Evolutionary conservation across 1,139 yeast species (phyloP).

Genomic region (Barnettozyma hawaiiensis): DNA sequence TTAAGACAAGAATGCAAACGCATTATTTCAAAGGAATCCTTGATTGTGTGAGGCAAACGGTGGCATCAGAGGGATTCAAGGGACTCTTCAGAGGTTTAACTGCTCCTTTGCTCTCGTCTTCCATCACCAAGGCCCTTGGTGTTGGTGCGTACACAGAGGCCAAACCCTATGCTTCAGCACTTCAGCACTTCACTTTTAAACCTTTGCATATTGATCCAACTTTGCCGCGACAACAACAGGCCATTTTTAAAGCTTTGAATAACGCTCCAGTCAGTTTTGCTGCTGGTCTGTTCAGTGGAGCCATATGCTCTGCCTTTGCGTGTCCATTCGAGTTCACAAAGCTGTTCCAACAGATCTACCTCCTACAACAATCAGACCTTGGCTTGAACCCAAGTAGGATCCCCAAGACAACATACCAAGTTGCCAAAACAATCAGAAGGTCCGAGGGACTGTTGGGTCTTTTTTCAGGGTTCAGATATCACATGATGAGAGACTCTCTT

Average conservation of each 20-base stretch:
- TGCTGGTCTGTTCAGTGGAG: slow-evolving; percentile 67
- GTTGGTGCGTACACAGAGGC: slow-evolving; percentile 59
- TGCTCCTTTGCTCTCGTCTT: slow-evolving; percentile 65
- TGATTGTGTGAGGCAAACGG: slow-evolving; percentile 56
- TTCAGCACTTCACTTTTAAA: slow-evolving; percentile 17
- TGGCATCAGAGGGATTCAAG: slow-evolving; percentile 53
- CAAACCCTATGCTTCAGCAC: slow-evolving; percentile 44
- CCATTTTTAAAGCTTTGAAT: slow-evolving; percentile 32
- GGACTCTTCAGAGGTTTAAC: slow-evolving; percentile 76
- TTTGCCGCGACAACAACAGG: slow-evolving; percentile 8
- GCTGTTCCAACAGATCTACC: slow-evolving; percentile 67
- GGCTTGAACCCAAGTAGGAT: slow-evolving; percentile 22
- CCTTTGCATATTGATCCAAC: slow-evolving; percentile 14
- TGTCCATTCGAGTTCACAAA: slow-evolving; percentile 87
- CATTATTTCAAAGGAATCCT: slow-evolving; percentile 54
- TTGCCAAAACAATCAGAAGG: slow-evolving; percentile 46
- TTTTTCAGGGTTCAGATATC: slow-evolving; percentile 69
- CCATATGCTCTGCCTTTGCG: slow-evolving; percentile 58
- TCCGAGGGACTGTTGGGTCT: slow-evolving; percentile 58
- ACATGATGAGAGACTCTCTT: slow-evolving; percentile 59
- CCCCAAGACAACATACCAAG: slow-evolving; percentile 41
- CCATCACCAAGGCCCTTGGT: slow-evolving; percentile 59
- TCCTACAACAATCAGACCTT: slow-evolving; percentile 36
- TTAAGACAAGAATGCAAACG: slow-evolving; percentile 83
- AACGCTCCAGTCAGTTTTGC: slow-evolving; percentile 62